These are phyloP conservation scores for Udeniomyces megalosporus DNA, from an alignment of 768 basidiomycete species.

Conservation along the genomic window DNA sequence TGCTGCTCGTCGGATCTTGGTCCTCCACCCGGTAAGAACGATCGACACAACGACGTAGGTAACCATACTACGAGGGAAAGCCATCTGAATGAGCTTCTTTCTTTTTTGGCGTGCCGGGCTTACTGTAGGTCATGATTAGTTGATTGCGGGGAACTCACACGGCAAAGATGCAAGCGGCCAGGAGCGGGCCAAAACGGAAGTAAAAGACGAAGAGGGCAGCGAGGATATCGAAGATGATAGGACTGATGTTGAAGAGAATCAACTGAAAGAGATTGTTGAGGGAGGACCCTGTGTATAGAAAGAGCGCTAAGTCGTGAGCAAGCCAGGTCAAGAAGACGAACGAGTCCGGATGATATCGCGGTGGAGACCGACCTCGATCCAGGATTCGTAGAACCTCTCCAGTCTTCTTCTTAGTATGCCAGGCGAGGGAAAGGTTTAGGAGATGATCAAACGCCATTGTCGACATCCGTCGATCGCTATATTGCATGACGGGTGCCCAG, in stretches of 20 bases:
- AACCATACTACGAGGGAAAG: conserved; percentile 35
- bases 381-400: conserved; percentile 64
- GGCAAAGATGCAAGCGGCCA: conserved; percentile 46
- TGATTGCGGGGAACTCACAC: conserved; percentile 42
- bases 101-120: no score
- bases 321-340: no score
- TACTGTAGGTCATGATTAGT: no score
- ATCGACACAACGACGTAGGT: conserved; percentile 26
- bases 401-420: conserved; percentile 66
- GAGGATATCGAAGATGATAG: conserved; percentile 61
- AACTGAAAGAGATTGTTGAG: conserved; percentile 73
- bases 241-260: conserved; percentile 65
- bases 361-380: no score
- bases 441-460: conserved; percentile 72
- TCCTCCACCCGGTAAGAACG: conserved; percentile 54
- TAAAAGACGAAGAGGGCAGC: conserved; percentile 29
- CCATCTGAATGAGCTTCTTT: conserved; percentile 19
- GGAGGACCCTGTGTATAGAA: conserved; percentile 48
- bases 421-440: conserved; percentile 67
- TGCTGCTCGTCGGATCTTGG: conserved; percentile 57
- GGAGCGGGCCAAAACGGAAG: conserved; percentile 23
- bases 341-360: no score
- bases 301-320: no score
- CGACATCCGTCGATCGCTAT: conserved; percentile 49
- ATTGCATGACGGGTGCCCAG: conserved; percentile 20